Base-by-base conservation (phyloP, 176 grass and related monocot species). In the Thalia dealbata region DNA sequence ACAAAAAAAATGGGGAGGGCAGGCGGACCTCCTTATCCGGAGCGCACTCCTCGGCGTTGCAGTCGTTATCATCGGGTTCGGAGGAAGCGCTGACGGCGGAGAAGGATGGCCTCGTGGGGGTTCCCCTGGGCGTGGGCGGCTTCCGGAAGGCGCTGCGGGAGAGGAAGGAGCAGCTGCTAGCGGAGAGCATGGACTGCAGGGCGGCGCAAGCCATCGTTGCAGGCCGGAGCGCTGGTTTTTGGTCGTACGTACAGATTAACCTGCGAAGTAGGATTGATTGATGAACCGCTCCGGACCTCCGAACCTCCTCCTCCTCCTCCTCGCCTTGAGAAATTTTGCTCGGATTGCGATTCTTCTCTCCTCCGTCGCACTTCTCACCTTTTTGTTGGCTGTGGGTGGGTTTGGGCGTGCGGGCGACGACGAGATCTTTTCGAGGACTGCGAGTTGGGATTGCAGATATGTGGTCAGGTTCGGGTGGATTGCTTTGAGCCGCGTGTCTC, bases 11-110 rank as follows among this genome's bases (percentile, higher is more conserved):
- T 7, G 11, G n/a, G 54, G 54, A 7, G 54, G 19, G n/a, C 6
- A 6, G 0, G 60, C 60, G 13, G 13, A 89, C 95, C 90, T 99
- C 95, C 86, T 99, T 91, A 16, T 99, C 87, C 15, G 95, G 95
- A 22, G 95, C 95, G 67, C 90, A 99, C 80, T 88, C 95, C 72
- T 79, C 95, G 16, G 52, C 75, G 75, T 95, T 99, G 90, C 95
- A 93, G 25, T 99, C 90, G 52, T 85, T 41, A 32, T 91, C 95
- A 12, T 85, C 87, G 4, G 82, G 50, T 28, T 23, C 41, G 32
- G 91, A 68, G 19, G 91, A 88, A 32, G 90, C 87, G 78, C 72
- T 78, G 1, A 26, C 78, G 35, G 30, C 78, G 35, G 30, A 58
- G 50, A 84, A 58, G 50, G 83, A 74, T 41, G 73, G 61, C 76